phyloP scores from a whole-genome alignment of 345 rosid genomes.

The Bruguiera gymnorhiza region DNA sequence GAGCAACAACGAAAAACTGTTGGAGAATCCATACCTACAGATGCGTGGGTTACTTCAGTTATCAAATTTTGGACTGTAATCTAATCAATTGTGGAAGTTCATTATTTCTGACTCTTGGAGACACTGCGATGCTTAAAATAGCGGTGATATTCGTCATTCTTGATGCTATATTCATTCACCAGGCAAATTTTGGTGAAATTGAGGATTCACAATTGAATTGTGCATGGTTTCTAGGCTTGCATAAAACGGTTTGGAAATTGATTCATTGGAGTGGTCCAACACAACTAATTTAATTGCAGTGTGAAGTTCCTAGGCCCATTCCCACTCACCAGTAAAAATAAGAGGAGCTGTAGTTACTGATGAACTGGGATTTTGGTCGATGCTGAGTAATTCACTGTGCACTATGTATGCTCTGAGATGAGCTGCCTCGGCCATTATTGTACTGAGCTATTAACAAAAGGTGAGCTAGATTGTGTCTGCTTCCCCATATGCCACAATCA shows the following conservation, averaged over 20 bases:
- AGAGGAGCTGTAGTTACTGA: not conserved
- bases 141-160: not conserved
- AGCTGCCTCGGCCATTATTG: not conserved
- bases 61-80: constrained; percentile 29
- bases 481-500: not conserved
- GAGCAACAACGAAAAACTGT: constrained; percentile 96
- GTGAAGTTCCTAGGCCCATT: not conserved
- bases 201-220: not conserved
- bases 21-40: constrained; percentile 97
- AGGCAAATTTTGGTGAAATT: constrained; percentile 2
- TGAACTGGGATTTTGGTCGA: constrained; percentile 5
- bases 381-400: constrained; percentile 2
- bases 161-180: not conserved
- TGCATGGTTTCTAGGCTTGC: not conserved
- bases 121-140: not conserved
- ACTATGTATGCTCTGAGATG: not conserved
- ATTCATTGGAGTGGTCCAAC: constrained; percentile 7
- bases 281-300: not conserved
- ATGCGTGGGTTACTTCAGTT: constrained; percentile 95
- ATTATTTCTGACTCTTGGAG: not conserved
- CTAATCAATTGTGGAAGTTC: not conserved
- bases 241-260: not conserved
- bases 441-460: not conserved
- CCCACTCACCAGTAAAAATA: not conserved
- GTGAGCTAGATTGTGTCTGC: not conserved